Evolutionary conservation across 2,329 filamentous ascomycete species (phyloP), one percentile per base, ranked within the genome.

Genomic region (Alternaria solani): DNA sequence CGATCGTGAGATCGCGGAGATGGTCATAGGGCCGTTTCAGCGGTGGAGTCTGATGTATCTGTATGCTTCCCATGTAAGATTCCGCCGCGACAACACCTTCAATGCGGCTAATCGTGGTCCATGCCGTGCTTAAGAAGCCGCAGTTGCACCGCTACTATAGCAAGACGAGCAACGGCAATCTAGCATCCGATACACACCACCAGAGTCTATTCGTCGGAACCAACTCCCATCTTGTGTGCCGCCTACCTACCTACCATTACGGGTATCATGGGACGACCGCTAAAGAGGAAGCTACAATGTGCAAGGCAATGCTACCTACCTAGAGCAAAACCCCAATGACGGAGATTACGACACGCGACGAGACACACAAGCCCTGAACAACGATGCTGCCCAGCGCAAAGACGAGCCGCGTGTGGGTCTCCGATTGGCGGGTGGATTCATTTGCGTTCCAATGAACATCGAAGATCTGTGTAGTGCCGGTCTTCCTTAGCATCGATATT

Each of bases 391-490:
- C 0, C 14, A 16, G 32, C 32, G 14, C 6, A 34, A 34, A 16
- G 32, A 34, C 4, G 8, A 44, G n/a, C n/a, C 7, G 7, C 20
- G 14, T 51, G 11, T 1, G 2, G 16, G 4, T 1, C 11, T 28
- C 41, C 26, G 53, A 60, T 60, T 57, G 53, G 53, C 53, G 52
- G 52, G 46, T 20, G 2, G 55, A 1, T 51, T 56, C 14, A 18
- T 23, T 52, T 52, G 57, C 34, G 3, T 28, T 8, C 57, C 57
- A 60, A 60, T 60, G 30, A 44, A 16, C 47, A 57, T 60, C 46
- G 20, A 57, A 57, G 26, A 41, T 30, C 20, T 14, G n/a, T 23
- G 2, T 7, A 47, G n/a, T 4, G n/a, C 44, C 12, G n/a, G 18
- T 32, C 18, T 34, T 20, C 11, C 26, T 7, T 18, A 48, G 7